Evolutionary conservation across 2,329 filamentous ascomycete genomes (phyloP), one percentile per base, ranked within the genome.

Genomic region (Magnaporthiopsis incrustans): DNA sequence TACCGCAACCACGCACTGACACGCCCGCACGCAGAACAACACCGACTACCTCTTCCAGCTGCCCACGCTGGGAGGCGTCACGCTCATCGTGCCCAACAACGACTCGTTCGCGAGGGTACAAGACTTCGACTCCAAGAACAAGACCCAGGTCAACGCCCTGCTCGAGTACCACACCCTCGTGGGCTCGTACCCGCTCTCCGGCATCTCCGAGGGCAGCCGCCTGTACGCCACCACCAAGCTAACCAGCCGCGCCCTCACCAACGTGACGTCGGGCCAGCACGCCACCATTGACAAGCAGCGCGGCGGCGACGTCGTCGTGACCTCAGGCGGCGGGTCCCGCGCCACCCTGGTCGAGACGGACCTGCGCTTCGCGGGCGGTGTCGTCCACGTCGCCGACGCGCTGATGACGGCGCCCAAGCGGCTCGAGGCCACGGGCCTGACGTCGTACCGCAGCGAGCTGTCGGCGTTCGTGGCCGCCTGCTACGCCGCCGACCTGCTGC

Each of bases 131-230:
- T 71, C 77, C 10, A 75, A 83, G 4, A 73, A 81, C 68, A 71
- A 74, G 62, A 74, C 76, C 56, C 76, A 83, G 8, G 75, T 78
- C 5, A 72, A 78, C 25, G 72, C 74, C 38, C 78, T 89, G 53
- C 78, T 89, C 6, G 75, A 81, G 62, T 89, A 89, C 73, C 86
- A 89, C 73, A 80, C 89, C 61, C 75, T 89, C 32, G 76, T 80
- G 61, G 81, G 79, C 60, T 79, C 78, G 15, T 77, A 87, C 14
- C 69, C 73, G 4, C 75, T 76, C 7, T 72, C 69, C 11, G 71
- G 71, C n/a, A 73, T 83, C 57, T 65, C 71, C 2, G 65, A 70
- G 0, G 77, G 77, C 2, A 72, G 73, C 4, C 73, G 75, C 1
- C 71, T 73, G n/a, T 78, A 81, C 64, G 71, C 77, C 50, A 71